These are phyloP conservation scores for Lupinus albus DNA, from an alignment of 306 rosid genomes.

Conservation along the genomic window DNA sequence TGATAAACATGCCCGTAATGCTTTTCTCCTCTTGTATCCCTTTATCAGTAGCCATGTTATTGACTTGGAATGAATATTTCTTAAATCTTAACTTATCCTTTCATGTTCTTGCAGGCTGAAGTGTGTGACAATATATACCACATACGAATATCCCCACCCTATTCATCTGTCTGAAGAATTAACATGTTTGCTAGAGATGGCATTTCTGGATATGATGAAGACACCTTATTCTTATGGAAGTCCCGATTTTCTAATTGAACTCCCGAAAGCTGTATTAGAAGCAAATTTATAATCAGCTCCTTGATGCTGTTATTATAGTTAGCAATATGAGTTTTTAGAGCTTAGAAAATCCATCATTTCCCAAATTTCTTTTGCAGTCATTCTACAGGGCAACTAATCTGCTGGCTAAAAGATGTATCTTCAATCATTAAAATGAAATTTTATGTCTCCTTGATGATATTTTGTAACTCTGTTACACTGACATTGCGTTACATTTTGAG, in stretches of 20 bases:
- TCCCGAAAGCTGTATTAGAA: slow-evolving; percentile 26
- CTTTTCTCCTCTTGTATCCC: not conserved
- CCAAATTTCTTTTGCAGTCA: slow-evolving; percentile 9
- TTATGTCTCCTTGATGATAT: no score
- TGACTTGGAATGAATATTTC: not conserved
- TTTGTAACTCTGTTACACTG: no score
- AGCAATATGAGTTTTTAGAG: slow-evolving; percentile 25
- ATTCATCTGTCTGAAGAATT: slow-evolving; percentile 1
- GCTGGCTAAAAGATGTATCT: slow-evolving; percentile 12
- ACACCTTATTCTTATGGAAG: slow-evolving; percentile 26
- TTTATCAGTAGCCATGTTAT: not conserved
- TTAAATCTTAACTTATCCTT: slow-evolving; percentile 24
- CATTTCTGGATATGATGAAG: slow-evolving; percentile 29
- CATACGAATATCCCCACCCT: slow-evolving; percentile 27
- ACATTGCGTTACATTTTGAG: no score
- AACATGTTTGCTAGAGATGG: slow-evolving; percentile 20
- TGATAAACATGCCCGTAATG: not conserved
- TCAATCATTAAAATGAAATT: not conserved
- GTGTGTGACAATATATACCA: slow-evolving; percentile 36
- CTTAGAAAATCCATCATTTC: not conserved
- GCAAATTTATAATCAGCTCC: slow-evolving; percentile 13
- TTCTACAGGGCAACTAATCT: not conserved
- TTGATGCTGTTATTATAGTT: not conserved
- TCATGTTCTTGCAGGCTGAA: slow-evolving; percentile 44
- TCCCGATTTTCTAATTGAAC: slow-evolving; percentile 16